Base-by-base conservation (phyloP, 495 filamentous ascomycete genomes). In the Penicillium antarcticum region DNA sequence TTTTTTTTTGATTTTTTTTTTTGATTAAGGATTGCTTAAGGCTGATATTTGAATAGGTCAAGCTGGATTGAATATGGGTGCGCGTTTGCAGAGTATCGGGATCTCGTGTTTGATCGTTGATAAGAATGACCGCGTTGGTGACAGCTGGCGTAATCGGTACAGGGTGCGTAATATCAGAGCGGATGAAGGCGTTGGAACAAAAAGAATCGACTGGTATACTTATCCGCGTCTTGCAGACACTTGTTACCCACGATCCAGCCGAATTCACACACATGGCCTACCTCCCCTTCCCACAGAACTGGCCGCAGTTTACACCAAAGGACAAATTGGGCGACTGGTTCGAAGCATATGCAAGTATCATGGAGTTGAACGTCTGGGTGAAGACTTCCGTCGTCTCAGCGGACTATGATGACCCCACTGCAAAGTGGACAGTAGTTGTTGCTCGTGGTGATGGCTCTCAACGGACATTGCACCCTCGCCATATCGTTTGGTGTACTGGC, bases 291-390 rank as follows among this genome's bases (percentile, higher is more conserved):
- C 87, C 88, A 0, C 69, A 78, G 1, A 77, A 74, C 51, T 91
- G 87, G 87, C 69, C 72, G 0, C 66, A 85, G 26, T 88, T 86
- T 57, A 87, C 86, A 0, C 88, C 88, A 0, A 91, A 91, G 62
- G 87, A 91, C 62, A 91, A 91, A 51, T 73, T 91, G 0, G 88
- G 80, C 14, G 83, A 89, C 42, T 92, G 86, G 80, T 83, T 91
- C 50, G 85, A 90, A 43, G 73, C 78, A 3, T 92, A 92, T 52
- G 87, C 84, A 36, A 81, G 75, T 21, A 66, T 81, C 23, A 78
- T 91, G 53, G 88, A 92, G 56, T 76, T 92, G 38, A 88, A 91
- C 56, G 73, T 90, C 8, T 91, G 88, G 88, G 81, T 73, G 23
- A 58, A 64, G 4, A 82, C 84, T 13, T 74, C 64, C 1, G 57